Conservation (phyloP, 2,329 filamentous ascomycete species). For the Dendryphion nanum region DNA sequence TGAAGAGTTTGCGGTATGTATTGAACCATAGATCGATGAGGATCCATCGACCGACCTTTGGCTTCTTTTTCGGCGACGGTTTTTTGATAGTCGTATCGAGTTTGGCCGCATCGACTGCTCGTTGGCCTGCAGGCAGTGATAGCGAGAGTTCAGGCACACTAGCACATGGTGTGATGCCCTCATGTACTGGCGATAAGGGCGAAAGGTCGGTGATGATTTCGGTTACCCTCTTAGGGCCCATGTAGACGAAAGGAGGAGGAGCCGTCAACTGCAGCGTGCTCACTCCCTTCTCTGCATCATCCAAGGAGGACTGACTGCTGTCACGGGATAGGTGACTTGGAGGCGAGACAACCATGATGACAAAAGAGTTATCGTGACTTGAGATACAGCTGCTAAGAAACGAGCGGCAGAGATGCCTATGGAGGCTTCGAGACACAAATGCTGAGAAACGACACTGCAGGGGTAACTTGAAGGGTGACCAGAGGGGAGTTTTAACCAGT, state of each 20-base stretch:
- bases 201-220: constrained; percentile 13
- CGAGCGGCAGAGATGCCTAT: no score
- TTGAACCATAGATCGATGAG: constrained; percentile 35
- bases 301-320: constrained; percentile 22
- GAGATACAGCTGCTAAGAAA: constrained; percentile 19
- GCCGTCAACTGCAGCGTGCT: constrained; percentile 20
- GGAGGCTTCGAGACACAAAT: constrained; percentile 14
- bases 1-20: constrained; percentile 37
- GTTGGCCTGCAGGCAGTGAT: constrained; percentile 15
- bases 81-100: constrained; percentile 18
- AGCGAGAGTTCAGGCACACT: constrained; percentile 33
- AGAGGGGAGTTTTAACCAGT: constrained; percentile 24
- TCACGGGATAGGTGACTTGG: constrained; percentile 12
- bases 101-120: constrained; percentile 11
- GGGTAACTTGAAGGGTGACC: constrained; percentile 18
- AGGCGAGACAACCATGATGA: constrained; percentile 22
- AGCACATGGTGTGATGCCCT: constrained; percentile 32
- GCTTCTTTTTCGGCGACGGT: constrained; percentile 18
- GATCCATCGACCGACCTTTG: constrained; percentile 28
- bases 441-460: constrained; percentile 19
- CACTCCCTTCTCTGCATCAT: constrained; percentile 35
- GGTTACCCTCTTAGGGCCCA: constrained; percentile 12
- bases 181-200: constrained; percentile 28
- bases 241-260: constrained; percentile 27
- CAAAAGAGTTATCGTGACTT: constrained; percentile 7